Evolutionary conservation across 768 basidiomycete genomes (phyloP).

Genomic region (Lentinula raphanica): DNA sequence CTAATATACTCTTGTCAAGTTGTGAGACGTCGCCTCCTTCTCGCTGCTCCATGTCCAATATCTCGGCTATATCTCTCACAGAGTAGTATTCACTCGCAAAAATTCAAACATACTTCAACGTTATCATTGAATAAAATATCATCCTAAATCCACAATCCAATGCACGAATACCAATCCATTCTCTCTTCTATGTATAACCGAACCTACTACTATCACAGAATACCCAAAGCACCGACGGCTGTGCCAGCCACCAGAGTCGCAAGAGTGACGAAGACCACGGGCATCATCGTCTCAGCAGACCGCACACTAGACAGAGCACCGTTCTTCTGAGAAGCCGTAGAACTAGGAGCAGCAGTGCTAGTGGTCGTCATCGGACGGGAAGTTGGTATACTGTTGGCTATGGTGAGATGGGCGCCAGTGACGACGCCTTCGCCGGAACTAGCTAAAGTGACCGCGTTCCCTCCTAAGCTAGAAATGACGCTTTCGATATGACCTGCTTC

Average conservation of each 20-base stretch:
- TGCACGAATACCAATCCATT: background rate
- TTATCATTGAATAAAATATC: too few species aligned
- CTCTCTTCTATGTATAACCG: too few species aligned
- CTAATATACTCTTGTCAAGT: too few species aligned
- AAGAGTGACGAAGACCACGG: background rate
- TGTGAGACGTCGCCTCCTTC: too few species aligned
- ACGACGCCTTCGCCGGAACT: background rate
- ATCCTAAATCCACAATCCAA: too few species aligned
- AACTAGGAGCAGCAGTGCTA: background rate
- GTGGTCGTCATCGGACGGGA: background rate
- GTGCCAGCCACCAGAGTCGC: background rate
- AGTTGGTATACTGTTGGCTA: background rate
- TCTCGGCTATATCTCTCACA: too few species aligned
- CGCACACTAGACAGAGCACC: background rate
- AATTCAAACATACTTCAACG: too few species aligned
- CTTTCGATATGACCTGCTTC: background rate
- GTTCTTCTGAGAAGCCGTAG: background rate
- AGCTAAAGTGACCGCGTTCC: background rate
- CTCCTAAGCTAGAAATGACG: background rate
- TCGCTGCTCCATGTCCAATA: too few species aligned
- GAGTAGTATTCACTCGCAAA: too few species aligned
- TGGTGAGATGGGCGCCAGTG: background rate
- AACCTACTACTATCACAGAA: background rate
- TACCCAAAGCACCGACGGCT: background rate
- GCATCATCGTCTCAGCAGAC: background rate